A percentile compares a stretch with the other conserved stretches of the same genome.
Evolutionary conservation across 495 filamentous ascomycete species (phyloP).

Genomic region (Aspergillus leporis): DNA sequence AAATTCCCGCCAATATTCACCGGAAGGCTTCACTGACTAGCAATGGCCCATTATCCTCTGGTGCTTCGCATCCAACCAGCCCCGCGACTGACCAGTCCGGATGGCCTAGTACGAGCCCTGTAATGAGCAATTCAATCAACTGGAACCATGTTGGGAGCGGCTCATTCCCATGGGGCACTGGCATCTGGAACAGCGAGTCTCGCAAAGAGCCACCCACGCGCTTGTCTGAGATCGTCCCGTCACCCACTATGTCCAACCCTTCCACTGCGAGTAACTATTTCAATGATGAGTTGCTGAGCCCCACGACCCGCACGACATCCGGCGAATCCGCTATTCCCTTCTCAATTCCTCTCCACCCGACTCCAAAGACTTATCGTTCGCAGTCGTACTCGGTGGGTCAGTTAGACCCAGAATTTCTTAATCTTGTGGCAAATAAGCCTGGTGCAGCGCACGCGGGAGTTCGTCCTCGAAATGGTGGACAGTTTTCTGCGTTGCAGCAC

Average conservation of each 20-base stretch:
- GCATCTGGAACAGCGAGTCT: conserved; percentile 73
- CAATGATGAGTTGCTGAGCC: conserved; percentile 55
- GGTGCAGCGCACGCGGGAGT: conserved; percentile 40
- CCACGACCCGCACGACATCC: conserved; percentile 52
- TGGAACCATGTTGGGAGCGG: conserved; percentile 57
- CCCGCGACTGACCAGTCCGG: conserved; percentile 67
- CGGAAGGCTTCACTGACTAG: conserved; percentile 52
- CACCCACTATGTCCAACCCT: conserved; percentile 67
- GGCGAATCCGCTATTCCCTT: conserved; percentile 75
- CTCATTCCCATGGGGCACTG: conserved; percentile 72
- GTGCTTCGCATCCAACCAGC: conserved; percentile 71
- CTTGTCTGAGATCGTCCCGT: conserved; percentile 73
- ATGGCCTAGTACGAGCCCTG: conserved; percentile 60
- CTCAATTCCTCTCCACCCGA: conserved; percentile 86
- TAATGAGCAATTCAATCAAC: conserved; percentile 52
- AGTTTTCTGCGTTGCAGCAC: conserved; percentile 71
- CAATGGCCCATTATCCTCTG: conserved; percentile 66
- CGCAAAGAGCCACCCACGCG: conserved; percentile 74
- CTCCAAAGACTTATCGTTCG: conserved; percentile 88
- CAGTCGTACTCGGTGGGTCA: conserved; percentile 98
- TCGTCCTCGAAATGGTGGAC: conserved; percentile 52
- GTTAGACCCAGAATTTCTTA: conserved; percentile 66
- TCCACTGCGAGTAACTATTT: conserved; percentile 41
- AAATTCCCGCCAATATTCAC: conserved; percentile 44
- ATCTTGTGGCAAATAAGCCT: conserved; percentile 44